These are phyloP conservation scores for Scolecobasidium constrictum DNA, from an alignment of 2,329 filamentous ascomycete genomes.

Conservation along the genomic window DNA sequence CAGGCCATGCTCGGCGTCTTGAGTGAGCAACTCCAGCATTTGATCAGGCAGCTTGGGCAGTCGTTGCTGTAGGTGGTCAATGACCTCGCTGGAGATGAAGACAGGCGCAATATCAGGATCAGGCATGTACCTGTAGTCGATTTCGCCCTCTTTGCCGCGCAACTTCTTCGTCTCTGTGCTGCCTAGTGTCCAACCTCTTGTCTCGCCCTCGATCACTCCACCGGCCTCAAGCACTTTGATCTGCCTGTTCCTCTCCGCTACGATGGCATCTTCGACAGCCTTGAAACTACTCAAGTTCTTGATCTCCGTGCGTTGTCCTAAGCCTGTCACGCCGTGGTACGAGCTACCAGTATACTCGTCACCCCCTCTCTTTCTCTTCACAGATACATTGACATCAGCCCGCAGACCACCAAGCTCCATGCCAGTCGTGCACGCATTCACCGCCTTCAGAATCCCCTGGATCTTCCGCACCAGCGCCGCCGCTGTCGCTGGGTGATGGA, in stretches of 20 bases:
- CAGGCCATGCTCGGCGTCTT: conserved; percentile 50
- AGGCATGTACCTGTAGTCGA: conserved; percentile 98
- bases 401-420: conserved; percentile 90
- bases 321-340: conserved; percentile 47
- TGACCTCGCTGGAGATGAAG: conserved; percentile 58
- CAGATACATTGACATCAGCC: conserved; percentile 92
- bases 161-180: conserved; percentile 70
- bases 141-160: conserved; percentile 88
- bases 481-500: conserved; percentile 78
- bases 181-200: conserved; percentile 82
- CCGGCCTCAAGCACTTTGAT: conserved; percentile 69
- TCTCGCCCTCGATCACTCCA: conserved; percentile 70
- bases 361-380: conserved; percentile 42
- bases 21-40: conserved; percentile 51
- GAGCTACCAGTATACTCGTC: conserved; percentile 19
- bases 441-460: conserved; percentile 65
- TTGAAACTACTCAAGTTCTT: conserved; percentile 96
- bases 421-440: conserved; percentile 77
- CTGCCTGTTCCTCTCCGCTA: conserved; percentile 82
- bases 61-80: conserved; percentile 49
- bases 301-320: conserved; percentile 90
- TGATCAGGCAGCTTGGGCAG: conserved; percentile 65
- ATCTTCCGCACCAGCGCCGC: conserved; percentile 84
- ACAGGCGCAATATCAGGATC: conserved; percentile 83
- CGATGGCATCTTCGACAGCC: conserved; percentile 87